These are phyloP conservation scores for Coemansia sp. DNA, from an alignment of 192 early-diverging fungal species.

Conservation along the genomic window DNA sequence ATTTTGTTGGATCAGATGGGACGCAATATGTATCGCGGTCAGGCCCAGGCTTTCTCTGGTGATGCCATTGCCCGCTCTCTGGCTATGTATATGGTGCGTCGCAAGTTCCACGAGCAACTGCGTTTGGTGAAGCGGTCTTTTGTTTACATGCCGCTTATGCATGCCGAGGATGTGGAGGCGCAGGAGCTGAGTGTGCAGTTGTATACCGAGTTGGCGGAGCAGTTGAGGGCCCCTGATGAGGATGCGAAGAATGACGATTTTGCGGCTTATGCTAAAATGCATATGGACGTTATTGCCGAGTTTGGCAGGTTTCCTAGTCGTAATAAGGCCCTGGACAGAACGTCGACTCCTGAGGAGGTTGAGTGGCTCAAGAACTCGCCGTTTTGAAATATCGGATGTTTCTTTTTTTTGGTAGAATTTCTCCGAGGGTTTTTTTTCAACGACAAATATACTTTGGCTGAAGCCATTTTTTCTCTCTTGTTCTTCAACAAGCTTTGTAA, in stretches of 20 bases:
- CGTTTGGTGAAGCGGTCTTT: slow-evolving; percentile 58
- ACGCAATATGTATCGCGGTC: slow-evolving; percentile 65
- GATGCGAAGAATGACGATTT: slow-evolving; percentile 35
- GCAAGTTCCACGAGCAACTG: slow-evolving; percentile 56
- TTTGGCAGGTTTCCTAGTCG: slow-evolving; percentile 69
- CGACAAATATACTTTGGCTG: too few relatives aligned
- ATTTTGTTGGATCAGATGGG: slow-evolving; percentile 67
- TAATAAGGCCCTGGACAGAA: slow-evolving; percentile 59
- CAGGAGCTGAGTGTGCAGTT: slow-evolving; percentile 60
- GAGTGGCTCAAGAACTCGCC: slow-evolving; percentile 51
- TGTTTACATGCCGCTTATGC: slow-evolving; percentile 66
- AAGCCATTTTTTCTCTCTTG: too few relatives aligned
- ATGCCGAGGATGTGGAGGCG: slow-evolving; percentile 64
- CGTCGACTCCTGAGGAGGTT: slow-evolving; percentile 60
- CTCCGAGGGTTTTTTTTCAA: slow-evolving; percentile 7
- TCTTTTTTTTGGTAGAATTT: slow-evolving; percentile 5
- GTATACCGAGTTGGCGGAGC: slow-evolving; percentile 52
- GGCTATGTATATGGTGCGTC: slow-evolving; percentile 55
- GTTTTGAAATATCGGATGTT: slow-evolving; percentile 17
- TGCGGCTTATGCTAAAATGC: slow-evolving; percentile 51
- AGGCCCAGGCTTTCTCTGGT: slow-evolving; percentile 58
- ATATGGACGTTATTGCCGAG: slow-evolving; percentile 57
- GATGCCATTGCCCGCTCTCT: slow-evolving; percentile 60
- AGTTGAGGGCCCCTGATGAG: slow-evolving; percentile 43
- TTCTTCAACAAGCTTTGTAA: too few relatives aligned